Conservation (phyloP, 164 flowering plant species). For the Magnolia changhungtana region DNA sequence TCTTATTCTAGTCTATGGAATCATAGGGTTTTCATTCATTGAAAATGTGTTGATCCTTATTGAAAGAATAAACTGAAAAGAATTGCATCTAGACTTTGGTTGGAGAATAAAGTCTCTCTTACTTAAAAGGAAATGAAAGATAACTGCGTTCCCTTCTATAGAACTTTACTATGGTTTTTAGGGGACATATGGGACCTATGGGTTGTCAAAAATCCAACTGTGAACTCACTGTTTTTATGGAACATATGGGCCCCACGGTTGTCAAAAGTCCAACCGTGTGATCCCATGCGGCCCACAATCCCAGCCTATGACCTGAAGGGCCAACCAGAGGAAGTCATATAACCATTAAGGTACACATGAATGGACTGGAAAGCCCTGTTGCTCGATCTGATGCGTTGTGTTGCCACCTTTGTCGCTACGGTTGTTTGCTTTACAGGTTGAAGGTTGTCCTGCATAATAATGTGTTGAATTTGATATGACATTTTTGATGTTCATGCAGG, state of each 20-base stretch:
- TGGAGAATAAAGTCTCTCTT: neutral
- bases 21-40: no score
- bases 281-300: neutral
- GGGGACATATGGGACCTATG: neutral
- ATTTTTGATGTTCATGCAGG: constrained; percentile 38
- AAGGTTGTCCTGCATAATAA: neutral
- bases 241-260: neutral
- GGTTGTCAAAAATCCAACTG: neutral
- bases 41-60: no score
- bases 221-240: neutral
- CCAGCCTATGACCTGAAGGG: neutral
- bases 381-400: neutral
- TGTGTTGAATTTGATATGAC: constrained; percentile 1
- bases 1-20: no score
- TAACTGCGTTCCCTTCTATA: no score
- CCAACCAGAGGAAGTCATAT: neutral
- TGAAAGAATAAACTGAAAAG: no score
- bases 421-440: neutral
- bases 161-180: neutral
- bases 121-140: neutral
- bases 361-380: neutral
- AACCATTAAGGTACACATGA: neutral
- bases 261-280: neutral
- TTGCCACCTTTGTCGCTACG: neutral
- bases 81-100: neutral